These are phyloP conservation scores for Dionaea muscipula DNA, from an alignment of 179 eudicot species.

Conservation along the genomic window DNA sequence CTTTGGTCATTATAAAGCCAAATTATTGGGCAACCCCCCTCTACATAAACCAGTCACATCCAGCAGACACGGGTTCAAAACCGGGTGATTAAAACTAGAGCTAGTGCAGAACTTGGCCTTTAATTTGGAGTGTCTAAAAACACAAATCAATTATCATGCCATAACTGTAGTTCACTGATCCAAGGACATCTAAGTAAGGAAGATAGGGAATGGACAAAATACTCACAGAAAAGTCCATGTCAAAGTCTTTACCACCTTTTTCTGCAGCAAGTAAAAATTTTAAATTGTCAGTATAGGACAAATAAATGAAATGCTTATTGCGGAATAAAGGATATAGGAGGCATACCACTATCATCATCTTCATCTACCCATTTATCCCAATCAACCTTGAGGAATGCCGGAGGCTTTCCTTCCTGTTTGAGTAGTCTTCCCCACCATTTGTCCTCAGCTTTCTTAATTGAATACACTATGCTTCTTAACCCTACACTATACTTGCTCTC, in stretches of 20 bases:
- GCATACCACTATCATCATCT: conserved; percentile 51
- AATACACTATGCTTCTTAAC: conserved; percentile 41
- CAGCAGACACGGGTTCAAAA: not conserved
- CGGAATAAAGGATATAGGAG: not conserved
- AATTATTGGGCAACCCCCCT: not conserved
- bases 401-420: conserved; percentile 59
- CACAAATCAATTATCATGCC: not conserved
- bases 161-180: not conserved
- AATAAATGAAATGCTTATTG: not conserved
- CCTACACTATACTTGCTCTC: conserved; percentile 53
- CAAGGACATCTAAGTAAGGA: not conserved
- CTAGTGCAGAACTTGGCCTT: not conserved
- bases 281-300: not conserved
- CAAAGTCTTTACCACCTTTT: conserved; percentile 24
- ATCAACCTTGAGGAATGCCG: conserved; percentile 55
- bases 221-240: conserved; percentile 61
- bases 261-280: conserved; percentile 19
- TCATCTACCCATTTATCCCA: conserved; percentile 89
- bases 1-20: not conserved
- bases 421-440: conserved; percentile 69
- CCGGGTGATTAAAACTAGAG: not conserved
- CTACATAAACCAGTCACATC: not conserved
- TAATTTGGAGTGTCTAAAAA: not conserved
- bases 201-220: not conserved
- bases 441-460: conserved; percentile 47